Base-by-base conservation (phyloP, 768 basidiomycete genomes). In the Xerocomus spinulosus region DNA sequence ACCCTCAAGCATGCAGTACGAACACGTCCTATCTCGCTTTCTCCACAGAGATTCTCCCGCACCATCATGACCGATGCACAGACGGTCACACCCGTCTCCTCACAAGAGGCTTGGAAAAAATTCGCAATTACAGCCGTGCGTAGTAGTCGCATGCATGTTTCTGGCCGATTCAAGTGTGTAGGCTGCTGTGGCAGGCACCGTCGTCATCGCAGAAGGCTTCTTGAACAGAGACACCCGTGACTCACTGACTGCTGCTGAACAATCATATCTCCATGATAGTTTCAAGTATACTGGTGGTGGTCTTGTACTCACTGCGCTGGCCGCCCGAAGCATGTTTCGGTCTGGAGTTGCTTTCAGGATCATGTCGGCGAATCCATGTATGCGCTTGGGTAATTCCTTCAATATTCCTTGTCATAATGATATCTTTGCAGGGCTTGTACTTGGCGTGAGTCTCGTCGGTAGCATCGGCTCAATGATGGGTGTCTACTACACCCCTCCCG, bases 391-490 rank as follows among this genome's bases (percentile, higher is more conserved):
- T 23, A 9, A 4, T 10, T 3, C 14, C 26, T 64, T 41, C 35
- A 20, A 5, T 10, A 37, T 33, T 32, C 17, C 46, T 35, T 1
- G 9, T 17, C n/a, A 24, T 57, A 30, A 32, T 17, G 33, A 24
- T n/a, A 42, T 37, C 25, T 35, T 49, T 42, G 5, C 29, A 86
- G 84, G 85, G 90, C 70, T 86, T 45, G 87, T 92, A 3, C 78
- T 92, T 37, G 90, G 88, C 53, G 80, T 86, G 42, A 84, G 89
- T 67, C 75, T 92, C 34, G 82, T 74, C 13, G 87, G 87, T 13
- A 78, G 81, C 50, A 87, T 94, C 48, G 90, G 88, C 0, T 79
- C 82, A 4, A 94, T 94, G 88, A 81, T 87, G 75, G 89, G 85
- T 36, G 81, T 81, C 2, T 80, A 80, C 61, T 85, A 81, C 66